phyloP scores from a whole-genome alignment of 2,329 filamentous ascomycete species.

The Phyllosticta ampelicida region DNA sequence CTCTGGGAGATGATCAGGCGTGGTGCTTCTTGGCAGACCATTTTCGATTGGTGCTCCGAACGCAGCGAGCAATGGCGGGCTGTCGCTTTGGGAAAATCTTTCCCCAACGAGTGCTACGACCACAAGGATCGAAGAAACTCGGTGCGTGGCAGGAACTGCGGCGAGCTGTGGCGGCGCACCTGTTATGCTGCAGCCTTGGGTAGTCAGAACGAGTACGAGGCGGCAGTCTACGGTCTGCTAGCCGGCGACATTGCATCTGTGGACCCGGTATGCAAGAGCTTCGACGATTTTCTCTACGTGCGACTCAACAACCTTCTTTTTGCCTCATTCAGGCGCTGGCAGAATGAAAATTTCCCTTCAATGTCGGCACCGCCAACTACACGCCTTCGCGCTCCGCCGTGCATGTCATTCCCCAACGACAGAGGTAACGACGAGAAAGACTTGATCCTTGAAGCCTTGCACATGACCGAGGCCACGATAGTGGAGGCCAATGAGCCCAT shows the following conservation, averaged over 20 bases:
- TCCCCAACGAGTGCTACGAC: constrained; percentile 26
- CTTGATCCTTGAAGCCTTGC: constrained; percentile 48
- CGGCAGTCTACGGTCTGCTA: constrained; percentile 83
- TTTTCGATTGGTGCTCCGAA: constrained; percentile 78
- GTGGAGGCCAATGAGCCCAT: constrained; percentile 43
- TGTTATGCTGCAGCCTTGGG: constrained; percentile 64
- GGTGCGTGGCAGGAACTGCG: constrained; percentile 22
- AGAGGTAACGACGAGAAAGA: constrained; percentile 41
- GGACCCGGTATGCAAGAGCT: constrained; percentile 62
- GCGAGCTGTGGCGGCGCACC: constrained; percentile 61
- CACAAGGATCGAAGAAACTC: constrained; percentile 16
- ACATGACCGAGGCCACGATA: not conserved
- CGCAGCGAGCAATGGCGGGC: constrained; percentile 84
- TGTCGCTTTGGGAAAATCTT: constrained; percentile 64
- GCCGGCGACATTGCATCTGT: constrained; percentile 73
- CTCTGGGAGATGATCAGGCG: constrained; percentile 87
- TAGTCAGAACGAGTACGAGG: constrained; percentile 65
- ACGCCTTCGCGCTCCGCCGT: constrained; percentile 53
- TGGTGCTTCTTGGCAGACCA: constrained; percentile 61
- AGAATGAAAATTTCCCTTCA: constrained; percentile 38
- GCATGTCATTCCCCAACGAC: constrained; percentile 53
- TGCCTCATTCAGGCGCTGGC: constrained; percentile 65
- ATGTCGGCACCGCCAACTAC: constrained; percentile 31
- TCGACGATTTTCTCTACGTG: constrained; percentile 80
- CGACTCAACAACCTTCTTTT: constrained; percentile 80